Base-by-base conservation (phyloP, 139 green algal genomes). In the Diplosphaera chodatii region DNA sequence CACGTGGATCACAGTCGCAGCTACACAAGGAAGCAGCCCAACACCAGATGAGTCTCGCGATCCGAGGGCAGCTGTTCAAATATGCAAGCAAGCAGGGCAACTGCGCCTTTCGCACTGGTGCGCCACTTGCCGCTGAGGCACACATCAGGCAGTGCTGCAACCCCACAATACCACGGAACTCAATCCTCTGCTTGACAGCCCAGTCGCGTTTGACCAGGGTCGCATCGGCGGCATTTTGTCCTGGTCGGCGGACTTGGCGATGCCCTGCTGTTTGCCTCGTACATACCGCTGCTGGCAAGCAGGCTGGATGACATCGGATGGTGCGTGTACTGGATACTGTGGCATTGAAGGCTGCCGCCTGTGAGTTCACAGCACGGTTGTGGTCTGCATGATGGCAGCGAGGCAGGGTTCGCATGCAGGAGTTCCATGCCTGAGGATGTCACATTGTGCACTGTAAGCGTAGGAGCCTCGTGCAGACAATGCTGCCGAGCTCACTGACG, bases 201-300 rank as follows among this genome's bases (percentile, higher is more conserved):
- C n/a, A n/a, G n/a, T n/a, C n/a, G n/a, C n/a, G n/a, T n/a, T 29
- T 22, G 25, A 71, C 34, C 66, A 75, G 62, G 70, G 1, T 30
- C 31, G 6, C 37, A 66, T 23, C 40, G 30, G 1, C 70, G 70
- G 3, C 74, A 84, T 28, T 34, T 84, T 0, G 69, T 92, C 16
- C 32, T 90, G 25, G 74, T 92, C 10, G 78, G 82, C 5, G 86
- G 86, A 30, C 75, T 91, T 23, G 81, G 76, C 0, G 83, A 91
- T 63, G 87, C 88, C 25, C 71, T 94, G 18, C 69, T 94, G 34
- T 86, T 82, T 40, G 69, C 77, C 1, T 64, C 71, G 3, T 94
- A 90, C 55, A 48, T 64, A 2, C 33, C 64, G 22, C 64, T 75
- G n/a, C 74, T 93, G 22, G 75, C 75, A 8, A 41, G 41, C 0